Conservation (phyloP, 176 grass and related monocot genomes). For the Otatea glauca region DNA sequence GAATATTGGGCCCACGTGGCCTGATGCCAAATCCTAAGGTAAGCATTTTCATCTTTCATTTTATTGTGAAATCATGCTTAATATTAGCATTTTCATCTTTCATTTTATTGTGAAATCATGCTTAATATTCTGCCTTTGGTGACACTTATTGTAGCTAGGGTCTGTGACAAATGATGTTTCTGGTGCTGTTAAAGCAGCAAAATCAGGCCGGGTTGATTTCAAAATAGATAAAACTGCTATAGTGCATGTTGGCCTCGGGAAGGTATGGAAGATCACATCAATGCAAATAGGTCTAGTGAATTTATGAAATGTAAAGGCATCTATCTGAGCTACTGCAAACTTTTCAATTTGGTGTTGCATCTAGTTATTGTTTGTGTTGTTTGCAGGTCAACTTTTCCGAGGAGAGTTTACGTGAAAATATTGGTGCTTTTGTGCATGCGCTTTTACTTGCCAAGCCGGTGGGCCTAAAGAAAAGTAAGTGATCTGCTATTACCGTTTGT, state of each 20-base stretch:
- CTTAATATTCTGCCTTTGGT: constrained; percentile 26
- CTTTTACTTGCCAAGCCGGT: constrained; percentile 95
- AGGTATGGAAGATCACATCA: constrained; percentile 65
- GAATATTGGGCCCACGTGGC: constrained; percentile 95
- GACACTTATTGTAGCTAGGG: constrained; percentile 64
- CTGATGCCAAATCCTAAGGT: constrained; percentile 99
- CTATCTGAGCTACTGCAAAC: background rate
- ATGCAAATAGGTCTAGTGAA: constrained; percentile 4
- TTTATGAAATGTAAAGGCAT: constrained; percentile 32
- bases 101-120: constrained; percentile 18
- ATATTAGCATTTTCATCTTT: constrained; percentile 25
- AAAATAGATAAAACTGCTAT: constrained; percentile 99
- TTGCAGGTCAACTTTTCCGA: constrained; percentile 88
- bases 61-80: constrained; percentile 26
- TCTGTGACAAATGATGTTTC: constrained; percentile 96
- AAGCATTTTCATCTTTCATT: constrained; percentile 37
- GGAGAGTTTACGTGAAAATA: constrained; percentile 89
- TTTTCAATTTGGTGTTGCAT: background rate
- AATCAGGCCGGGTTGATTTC: constrained; percentile 93
- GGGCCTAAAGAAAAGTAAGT: constrained; percentile 97
- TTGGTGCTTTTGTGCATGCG: constrained; percentile 92
- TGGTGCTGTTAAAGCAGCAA: constrained; percentile 82
- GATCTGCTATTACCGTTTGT: constrained; percentile 6
- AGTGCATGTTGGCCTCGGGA: constrained; percentile 96
- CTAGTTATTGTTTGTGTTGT: constrained; percentile 45